phyloP scores from a whole-genome alignment of 768 basidiomycete species.

The Panaeolus cyanescens region DNA sequence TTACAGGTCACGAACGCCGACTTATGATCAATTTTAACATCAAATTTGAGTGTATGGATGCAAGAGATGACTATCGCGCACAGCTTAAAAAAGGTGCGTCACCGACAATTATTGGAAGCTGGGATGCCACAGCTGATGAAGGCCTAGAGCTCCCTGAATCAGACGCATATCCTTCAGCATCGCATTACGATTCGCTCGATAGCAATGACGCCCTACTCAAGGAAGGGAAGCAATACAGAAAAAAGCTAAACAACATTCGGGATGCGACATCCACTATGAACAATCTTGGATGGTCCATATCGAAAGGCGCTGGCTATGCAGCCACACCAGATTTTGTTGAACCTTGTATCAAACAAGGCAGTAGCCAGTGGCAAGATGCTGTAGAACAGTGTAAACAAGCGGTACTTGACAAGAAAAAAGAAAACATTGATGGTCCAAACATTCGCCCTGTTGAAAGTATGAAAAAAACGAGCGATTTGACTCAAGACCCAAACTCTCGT shows the following conservation, averaged over 20 bases:
- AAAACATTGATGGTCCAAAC: not conserved
- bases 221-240: not conserved
- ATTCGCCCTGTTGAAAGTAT: not conserved
- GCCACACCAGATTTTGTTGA: not conserved
- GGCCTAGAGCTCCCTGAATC: not conserved
- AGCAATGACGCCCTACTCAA: no score
- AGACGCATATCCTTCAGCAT: no score
- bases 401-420: not conserved
- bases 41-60: conserved; percentile 35
- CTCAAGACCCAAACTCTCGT: no score
- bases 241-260: not conserved
- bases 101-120: not conserved
- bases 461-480: not conserved
- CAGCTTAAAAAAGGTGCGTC: conserved; percentile 12
- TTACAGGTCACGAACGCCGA: conserved; percentile 11
- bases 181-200: no score
- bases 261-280: not conserved
- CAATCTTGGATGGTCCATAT: not conserved
- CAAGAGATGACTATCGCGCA: conserved; percentile 30
- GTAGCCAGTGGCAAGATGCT: not conserved
- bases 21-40: conserved; percentile 33
- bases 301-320: not conserved
- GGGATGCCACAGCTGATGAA: not conserved
- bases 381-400: not conserved
- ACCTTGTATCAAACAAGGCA: not conserved